Evolutionary conservation across 805 yeast genomes (phyloP), one percentile per base, ranked within the genome.

Genomic region (Candida cerambycidarum): DNA sequence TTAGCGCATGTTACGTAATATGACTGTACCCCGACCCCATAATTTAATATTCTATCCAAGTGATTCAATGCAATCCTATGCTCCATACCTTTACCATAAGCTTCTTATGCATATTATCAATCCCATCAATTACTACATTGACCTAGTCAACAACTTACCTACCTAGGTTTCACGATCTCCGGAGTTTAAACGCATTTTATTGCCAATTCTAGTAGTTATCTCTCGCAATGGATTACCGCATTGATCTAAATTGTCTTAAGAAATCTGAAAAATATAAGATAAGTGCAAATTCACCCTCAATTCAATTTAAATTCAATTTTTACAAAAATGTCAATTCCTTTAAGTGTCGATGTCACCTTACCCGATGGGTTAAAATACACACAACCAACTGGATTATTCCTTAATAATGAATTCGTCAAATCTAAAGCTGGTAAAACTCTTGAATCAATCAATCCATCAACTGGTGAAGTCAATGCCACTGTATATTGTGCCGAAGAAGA

Each of bases 301-400:
- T 29, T 4, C 34, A 16, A 32, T 9, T 19, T 6, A 23, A 33
- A 21, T 17, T 25, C 32, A 7, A 24, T 15, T 13, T 17, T 10
- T 34, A 8, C 8, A 5, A 32, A 15, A 9, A 66, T 65, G 71
- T 56, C 69, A 15, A 55, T 64, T 32, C 69, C 71, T 19, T 65
- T 69, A 51, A 57, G 55, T 50, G 57, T 59, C 55, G 67, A 65
- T 38, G 62, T 71, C 39, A 64, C 72, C 23, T 62, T 70, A 51
- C 82, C 84, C 15, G 72, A 69, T 31, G 83, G 83, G 39, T 53
- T 58, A 37, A 69, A 67, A 38, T 76, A 66, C 58, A 51, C 60
- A 18, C 84, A 79, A 53, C 87, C 85, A 29, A 46, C 79, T n/a
- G 88, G 87, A 5, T 64, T 81, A 47, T 82, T 78, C 56, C 69